Percentiles rank a stretch among this genome's conserved stretches.
These are phyloP conservation scores for Carex parvula DNA, from an alignment of 176 grass and related monocot genomes.

Conservation along the genomic window DNA sequence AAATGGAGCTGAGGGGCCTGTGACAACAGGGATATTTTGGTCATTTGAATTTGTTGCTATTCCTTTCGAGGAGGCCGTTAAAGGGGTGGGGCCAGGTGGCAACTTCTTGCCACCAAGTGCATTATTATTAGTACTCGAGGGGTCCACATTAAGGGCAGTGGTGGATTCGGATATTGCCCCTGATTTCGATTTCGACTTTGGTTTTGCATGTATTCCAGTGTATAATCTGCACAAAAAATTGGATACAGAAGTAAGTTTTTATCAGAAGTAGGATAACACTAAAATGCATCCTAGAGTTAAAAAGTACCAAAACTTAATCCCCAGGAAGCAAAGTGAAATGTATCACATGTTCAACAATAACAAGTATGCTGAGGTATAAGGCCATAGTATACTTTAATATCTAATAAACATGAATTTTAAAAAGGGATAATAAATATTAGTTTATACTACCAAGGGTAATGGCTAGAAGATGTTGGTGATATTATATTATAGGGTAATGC, in stretches of 20 bases:
- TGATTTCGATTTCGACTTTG: constrained; percentile 54
- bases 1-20: constrained; percentile 33
- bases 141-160: constrained; percentile 55
- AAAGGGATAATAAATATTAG: neutral
- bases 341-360: neutral
- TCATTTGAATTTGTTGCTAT: constrained; percentile 40
- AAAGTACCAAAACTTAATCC: neutral
- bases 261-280: neutral
- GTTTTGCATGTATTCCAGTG: constrained; percentile 78
- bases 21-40: constrained; percentile 43
- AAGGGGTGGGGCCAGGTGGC: constrained; percentile 14
- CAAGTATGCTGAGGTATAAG: neutral
- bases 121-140: constrained; percentile 28
- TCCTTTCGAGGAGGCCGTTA: constrained; percentile 45
- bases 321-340: neutral
- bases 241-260: constrained; percentile 1
- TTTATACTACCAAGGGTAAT: neutral
- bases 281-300: neutral
- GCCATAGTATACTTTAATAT: neutral
- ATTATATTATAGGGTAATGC: neutral
- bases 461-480: neutral
- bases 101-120: constrained; percentile 34
- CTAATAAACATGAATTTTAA: neutral
- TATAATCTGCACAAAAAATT: constrained; percentile 41
- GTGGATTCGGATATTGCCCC: constrained; percentile 75